A percentile compares a stretch with the other conserved stretches of the same genome.
Conservation (phyloP, 306 rosid genomes). For the Cyclanthera cordifolia region DNA sequence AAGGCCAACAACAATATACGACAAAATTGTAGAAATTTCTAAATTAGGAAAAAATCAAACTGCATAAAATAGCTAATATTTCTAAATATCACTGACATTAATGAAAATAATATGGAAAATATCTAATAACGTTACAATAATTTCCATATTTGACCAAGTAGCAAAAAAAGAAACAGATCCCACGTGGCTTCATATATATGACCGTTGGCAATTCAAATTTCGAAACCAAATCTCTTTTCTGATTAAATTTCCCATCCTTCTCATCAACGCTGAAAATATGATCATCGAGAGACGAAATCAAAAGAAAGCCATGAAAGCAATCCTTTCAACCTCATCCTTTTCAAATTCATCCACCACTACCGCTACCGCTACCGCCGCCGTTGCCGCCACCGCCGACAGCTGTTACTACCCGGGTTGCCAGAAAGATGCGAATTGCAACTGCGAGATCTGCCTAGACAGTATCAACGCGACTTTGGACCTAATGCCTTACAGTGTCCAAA, state of each 20-base stretch:
- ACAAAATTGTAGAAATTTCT: too few species aligned
- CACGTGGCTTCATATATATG: constrained; percentile 14
- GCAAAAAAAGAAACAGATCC: not conserved
- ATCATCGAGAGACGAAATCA: not conserved
- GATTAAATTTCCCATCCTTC: not conserved
- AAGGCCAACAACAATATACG: too few species aligned
- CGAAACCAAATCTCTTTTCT: not conserved
- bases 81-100: not conserved
- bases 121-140: not conserved
- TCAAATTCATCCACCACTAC: constrained; percentile 26
- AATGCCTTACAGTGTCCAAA: constrained; percentile 45
- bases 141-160: not conserved
- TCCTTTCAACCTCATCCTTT: constrained; percentile 10
- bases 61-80: not conserved
- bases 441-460: constrained; percentile 67
- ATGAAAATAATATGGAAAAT: not conserved
- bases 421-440: constrained; percentile 65
- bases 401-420: constrained; percentile 75
- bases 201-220: constrained; percentile 51
- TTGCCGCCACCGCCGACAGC: constrained; percentile 34
- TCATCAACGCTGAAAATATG: too few species aligned
- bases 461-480: constrained; percentile 79
- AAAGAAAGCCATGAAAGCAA: constrained; percentile 27
- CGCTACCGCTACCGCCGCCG: not conserved
- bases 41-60: not conserved